These are phyloP conservation scores for Cicer yamashitae DNA, from an alignment of 306 rosid species.

Conservation along the genomic window DNA sequence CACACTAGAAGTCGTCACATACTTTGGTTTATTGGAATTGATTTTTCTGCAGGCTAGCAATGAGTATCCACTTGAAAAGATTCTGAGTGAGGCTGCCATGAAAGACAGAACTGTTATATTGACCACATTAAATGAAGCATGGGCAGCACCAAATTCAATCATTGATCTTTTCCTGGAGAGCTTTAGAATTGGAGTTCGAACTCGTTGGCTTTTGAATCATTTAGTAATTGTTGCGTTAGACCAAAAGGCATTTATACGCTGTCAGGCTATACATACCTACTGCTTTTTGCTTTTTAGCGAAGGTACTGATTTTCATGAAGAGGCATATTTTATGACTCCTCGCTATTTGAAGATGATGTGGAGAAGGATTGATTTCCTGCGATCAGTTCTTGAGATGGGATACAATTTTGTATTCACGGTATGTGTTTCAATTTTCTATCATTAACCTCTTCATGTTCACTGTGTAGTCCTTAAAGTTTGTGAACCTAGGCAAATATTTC, in stretches of 20 bases:
- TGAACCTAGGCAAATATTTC: conserved; percentile 26
- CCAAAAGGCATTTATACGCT: conserved; percentile 69
- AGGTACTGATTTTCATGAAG: conserved; percentile 76
- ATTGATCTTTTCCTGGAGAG: conserved; percentile 93
- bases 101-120: conserved; percentile 78
- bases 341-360: conserved; percentile 96
- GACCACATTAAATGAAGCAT: conserved; percentile 92
- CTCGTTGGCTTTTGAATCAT: conserved; percentile 76
- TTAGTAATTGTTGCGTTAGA: conserved; percentile 89
- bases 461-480: conserved; percentile 1
- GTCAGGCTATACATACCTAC: conserved; percentile 69
- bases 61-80: conserved; percentile 65
- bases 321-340: conserved; percentile 90
- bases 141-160: conserved; percentile 86
- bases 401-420: conserved; percentile 96
- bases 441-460: conserved; percentile 29
- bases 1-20: conserved; percentile 4
- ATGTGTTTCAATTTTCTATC: conserved; percentile 47
- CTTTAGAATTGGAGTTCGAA: conserved; percentile 78
- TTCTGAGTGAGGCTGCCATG: conserved; percentile 81
- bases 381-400: conserved; percentile 82
- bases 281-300: conserved; percentile 76
- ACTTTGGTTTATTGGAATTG: conserved; percentile 36
- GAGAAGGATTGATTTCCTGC: conserved; percentile 89
- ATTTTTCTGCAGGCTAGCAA: conserved; percentile 53